Base-by-base conservation (phyloP, 176 grass and related monocot genomes). In the Triticum turgidum region DNA sequence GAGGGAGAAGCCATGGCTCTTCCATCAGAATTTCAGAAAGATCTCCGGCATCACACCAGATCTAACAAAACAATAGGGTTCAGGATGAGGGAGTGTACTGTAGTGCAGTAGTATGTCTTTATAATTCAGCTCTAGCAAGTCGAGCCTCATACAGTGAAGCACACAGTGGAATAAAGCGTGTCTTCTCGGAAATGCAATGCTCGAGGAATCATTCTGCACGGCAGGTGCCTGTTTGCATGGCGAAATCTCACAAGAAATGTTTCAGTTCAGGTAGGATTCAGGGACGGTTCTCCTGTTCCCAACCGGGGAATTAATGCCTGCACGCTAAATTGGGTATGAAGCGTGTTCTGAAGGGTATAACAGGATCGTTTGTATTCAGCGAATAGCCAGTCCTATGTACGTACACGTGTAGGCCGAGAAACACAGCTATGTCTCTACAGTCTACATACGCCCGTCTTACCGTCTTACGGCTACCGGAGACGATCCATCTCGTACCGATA, bases 1-100 rank as follows among this genome's bases (percentile, higher is more conserved):
- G 30, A 77, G 70, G 75, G 80, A 67, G 75, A 90, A 47, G 85
- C 81, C 69, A 84, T 76, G 47, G 6, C 59, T 58, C 25, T 37
- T 32, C 58, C 58, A 24, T 87, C 89, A 68, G 25, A 25, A 25
- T 25, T 25, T 25, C 25, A 25, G 45, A 61, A 47, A 65, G 61
- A 84, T 87, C 27, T 35, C 34, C 20, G 44, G 66, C 75, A 74
- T 73, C 80, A 44, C 75, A 74, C 58, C 80, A 29, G 81, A 84
- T 84, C 68, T 37, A 52, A 3, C 44, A 17, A n/a, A 32, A 39
- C 11, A 22, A 8, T 21, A 49, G 38, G 76, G 35, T 45, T 80
- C 44, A 27, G 61, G 65, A 34, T 2, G 42, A 56, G 42, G 42
- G 70, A 32, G 49, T 33, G 10, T 4, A 77, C 58, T 71, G 39